Percentiles rank a stretch among this genome's conserved stretches.
phyloP scores from a whole-genome alignment of 2,329 filamentous ascomycete species.

The Escovopsis sp. region DNA sequence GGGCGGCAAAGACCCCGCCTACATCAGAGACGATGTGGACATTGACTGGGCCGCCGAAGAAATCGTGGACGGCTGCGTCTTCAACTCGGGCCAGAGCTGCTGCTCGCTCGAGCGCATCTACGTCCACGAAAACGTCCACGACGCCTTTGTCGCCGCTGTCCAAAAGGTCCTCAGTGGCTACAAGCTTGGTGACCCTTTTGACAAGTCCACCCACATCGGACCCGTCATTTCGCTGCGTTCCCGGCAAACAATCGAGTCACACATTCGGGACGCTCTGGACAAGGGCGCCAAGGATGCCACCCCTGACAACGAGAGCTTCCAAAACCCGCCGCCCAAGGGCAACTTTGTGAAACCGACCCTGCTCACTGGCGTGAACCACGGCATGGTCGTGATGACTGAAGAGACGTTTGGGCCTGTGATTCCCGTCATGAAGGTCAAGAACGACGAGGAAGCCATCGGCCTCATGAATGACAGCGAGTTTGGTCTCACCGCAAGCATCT shows the following conservation, averaged over 20 bases:
- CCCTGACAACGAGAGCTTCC: slow-evolving; percentile 66
- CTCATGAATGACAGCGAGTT: slow-evolving; percentile 95
- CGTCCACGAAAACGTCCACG: slow-evolving; percentile 72
- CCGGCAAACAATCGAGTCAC: slow-evolving; percentile 59
- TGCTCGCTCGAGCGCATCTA: slow-evolving; percentile 88
- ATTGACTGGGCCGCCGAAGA: slow-evolving; percentile 83
- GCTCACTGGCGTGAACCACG: slow-evolving; percentile 63
- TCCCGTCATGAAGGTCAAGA: slow-evolving; percentile 72
- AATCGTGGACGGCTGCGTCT: slow-evolving; percentile 89
- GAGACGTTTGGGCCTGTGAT: slow-evolving; percentile 94
- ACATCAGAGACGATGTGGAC: slow-evolving; percentile 75
- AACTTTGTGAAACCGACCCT: slow-evolving; percentile 85
- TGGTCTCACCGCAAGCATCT: slow-evolving; percentile 89
- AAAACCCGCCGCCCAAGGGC: slow-evolving; percentile 55
- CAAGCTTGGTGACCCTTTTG: slow-evolving; percentile 75
- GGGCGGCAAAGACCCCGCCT: slow-evolving; percentile 89
- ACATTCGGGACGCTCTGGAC: slow-evolving; percentile 67
- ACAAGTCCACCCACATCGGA: slow-evolving; percentile 67
- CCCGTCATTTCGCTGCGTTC: slow-evolving; percentile 76
- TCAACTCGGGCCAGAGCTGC: slow-evolving; percentile 98
- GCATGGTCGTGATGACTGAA: slow-evolving; percentile 79
- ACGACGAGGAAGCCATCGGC: slow-evolving; percentile 64
- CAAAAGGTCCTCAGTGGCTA: slow-evolving; percentile 71
- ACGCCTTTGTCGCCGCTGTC: slow-evolving; percentile 63
- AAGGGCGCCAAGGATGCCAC: slow-evolving; percentile 78